Percentiles rank a stretch among this genome's conserved stretches.
Conservation (phyloP, 2,329 filamentous ascomycete species). For the Fusarium transvaalense region DNA sequence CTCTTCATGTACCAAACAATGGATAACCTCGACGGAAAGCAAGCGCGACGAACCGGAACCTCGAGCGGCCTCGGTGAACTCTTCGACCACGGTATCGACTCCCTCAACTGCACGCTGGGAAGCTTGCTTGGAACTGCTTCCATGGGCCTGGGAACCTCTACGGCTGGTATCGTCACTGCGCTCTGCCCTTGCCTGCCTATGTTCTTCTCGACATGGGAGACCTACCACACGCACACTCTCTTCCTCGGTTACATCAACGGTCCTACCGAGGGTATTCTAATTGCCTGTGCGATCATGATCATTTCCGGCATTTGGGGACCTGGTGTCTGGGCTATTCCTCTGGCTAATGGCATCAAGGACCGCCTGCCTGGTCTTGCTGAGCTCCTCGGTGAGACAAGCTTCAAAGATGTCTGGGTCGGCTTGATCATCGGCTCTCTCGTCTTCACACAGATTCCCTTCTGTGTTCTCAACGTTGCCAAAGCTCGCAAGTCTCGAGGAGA, state of each 20-base stretch:
- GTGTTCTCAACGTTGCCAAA: slow-evolving; percentile 84
- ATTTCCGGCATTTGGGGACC: slow-evolving; percentile 90
- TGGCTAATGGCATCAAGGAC: slow-evolving; percentile 75
- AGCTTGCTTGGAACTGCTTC: slow-evolving; percentile 92
- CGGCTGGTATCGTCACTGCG: slow-evolving; percentile 89
- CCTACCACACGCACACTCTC: slow-evolving; percentile 96
- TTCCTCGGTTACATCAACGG: slow-evolving; percentile 98
- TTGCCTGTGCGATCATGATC: slow-evolving; percentile 88
- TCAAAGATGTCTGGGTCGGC: slow-evolving; percentile 89
- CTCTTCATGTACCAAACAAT: slow-evolving; percentile 99
- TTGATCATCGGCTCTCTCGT: slow-evolving; percentile 75
- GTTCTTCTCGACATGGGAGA: slow-evolving; percentile 99
- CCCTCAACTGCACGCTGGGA: slow-evolving; percentile 94
- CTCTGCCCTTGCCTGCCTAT: slow-evolving; percentile 93
- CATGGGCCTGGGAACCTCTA: slow-evolving; percentile 88
- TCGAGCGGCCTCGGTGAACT: slow-evolving; percentile 95
- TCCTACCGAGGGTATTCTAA: slow-evolving; percentile 92
- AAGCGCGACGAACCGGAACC: slow-evolving; percentile 92
- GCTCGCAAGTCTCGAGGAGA: slow-evolving; percentile 79
- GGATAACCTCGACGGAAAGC: slow-evolving; percentile 99
- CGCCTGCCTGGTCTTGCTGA: slow-evolving; percentile 64
- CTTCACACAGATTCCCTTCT: slow-evolving; percentile 85
- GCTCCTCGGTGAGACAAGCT: slow-evolving; percentile 76
- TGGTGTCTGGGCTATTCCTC: slow-evolving; percentile 83
- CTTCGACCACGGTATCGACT: slow-evolving; percentile 99